phyloP scores from a whole-genome alignment of 2,329 filamentous ascomycete genomes.

The Aspergillus sp. region DNA sequence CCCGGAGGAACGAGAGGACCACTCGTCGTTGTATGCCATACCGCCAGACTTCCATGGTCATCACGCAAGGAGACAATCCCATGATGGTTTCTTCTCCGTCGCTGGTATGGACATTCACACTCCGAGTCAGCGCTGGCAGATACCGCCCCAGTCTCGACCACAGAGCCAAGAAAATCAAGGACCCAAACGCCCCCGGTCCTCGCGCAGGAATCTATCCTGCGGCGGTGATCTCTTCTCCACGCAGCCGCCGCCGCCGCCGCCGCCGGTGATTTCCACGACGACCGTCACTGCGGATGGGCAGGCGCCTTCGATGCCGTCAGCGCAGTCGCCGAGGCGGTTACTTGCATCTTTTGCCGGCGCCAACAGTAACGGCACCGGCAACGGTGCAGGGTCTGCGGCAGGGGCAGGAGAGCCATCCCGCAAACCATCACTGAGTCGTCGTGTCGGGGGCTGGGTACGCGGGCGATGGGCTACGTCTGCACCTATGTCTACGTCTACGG shows the following conservation, averaged over 20 bases:
- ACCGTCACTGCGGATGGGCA: constrained; percentile 28
- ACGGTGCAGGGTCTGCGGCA: neutral
- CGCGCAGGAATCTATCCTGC: no score
- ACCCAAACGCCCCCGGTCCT: no score
- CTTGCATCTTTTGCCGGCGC: constrained; percentile 21
- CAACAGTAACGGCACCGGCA: neutral
- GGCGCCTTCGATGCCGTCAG: constrained; percentile 11
- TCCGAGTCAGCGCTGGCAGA: constrained; percentile 50
- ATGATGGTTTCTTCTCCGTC: constrained; percentile 83
- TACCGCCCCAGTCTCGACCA: no score
- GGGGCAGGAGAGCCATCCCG: constrained; percentile 5
- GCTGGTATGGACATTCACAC: constrained; percentile 85
- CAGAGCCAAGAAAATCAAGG: no score
- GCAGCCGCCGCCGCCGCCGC: constrained; percentile 3
- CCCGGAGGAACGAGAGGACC: constrained; percentile 32
- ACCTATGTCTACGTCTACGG: constrained; percentile 22
- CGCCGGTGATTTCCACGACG: constrained; percentile 31
- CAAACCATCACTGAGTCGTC: constrained; percentile 40
- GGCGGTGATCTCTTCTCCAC: constrained; percentile 33
- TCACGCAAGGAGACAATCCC: constrained; percentile 43
- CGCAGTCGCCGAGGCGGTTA: constrained; percentile 24
- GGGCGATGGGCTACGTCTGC: constrained; percentile 52
- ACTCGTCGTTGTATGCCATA: neutral
- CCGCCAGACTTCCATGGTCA: neutral
- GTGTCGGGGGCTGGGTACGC: constrained; percentile 58